phyloP scores from a whole-genome alignment of 257 asterid species.

The Scutellaria minor region DNA sequence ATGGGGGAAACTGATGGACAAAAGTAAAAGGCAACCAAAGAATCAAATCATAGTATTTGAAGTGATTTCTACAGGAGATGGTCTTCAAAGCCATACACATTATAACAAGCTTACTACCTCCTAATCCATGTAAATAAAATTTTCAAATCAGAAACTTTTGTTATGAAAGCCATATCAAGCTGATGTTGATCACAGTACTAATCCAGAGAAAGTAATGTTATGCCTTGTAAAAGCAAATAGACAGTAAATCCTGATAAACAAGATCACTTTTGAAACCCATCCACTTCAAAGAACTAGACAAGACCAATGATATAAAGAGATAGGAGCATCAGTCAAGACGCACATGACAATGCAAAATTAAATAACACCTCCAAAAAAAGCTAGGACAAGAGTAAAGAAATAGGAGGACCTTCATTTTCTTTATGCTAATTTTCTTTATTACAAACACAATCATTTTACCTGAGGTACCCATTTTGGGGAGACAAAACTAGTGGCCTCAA shows the following conservation, averaged over 20 bases:
- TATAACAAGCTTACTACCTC: too few species aligned
- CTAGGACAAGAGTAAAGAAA: not conserved
- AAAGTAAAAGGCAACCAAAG: too few species aligned
- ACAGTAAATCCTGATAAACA: not conserved
- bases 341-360: not conserved
- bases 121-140: not conserved
- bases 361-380: not conserved
- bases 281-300: not conserved
- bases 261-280: constrained; percentile 7
- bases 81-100: not conserved
- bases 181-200: not conserved
- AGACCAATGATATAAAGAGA: not conserved
- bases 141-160: not conserved
- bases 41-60: too few species aligned
- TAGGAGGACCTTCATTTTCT: not conserved
- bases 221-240: not conserved
- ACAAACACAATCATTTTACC: constrained; percentile 43
- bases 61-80: not conserved
- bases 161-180: not conserved
- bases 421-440: not conserved
- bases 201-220: not conserved
- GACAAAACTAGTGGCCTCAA: constrained; percentile 94
- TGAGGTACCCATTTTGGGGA: constrained; percentile 98
- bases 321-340: not conserved
- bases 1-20: not conserved